phyloP scores from a whole-genome alignment of 2,329 filamentous ascomycete genomes.

The Stylonectria norvegica region DNA sequence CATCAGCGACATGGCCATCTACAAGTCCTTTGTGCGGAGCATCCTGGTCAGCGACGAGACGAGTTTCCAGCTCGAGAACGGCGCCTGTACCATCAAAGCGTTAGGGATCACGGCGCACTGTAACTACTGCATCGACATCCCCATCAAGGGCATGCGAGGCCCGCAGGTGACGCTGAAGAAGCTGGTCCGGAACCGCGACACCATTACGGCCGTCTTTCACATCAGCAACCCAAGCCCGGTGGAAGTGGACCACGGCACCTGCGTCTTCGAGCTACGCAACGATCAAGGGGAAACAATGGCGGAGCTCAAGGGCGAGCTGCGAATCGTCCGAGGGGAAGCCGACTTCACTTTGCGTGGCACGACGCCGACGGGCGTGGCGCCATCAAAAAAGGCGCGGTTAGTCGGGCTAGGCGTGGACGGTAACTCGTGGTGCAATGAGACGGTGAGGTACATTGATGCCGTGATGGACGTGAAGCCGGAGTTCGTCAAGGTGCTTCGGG shows the following conservation, averaged over 20 bases:
- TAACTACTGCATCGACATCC: slow-evolving; percentile 28
- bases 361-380: slow-evolving; percentile 8
- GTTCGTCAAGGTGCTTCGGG: slow-evolving; percentile 8
- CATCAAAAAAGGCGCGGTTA: slow-evolving; percentile 19
- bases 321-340: slow-evolving; percentile 25
- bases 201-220: slow-evolving; percentile 20
- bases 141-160: slow-evolving; percentile 27
- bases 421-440: slow-evolving; percentile 28
- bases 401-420: slow-evolving; percentile 24
- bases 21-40: slow-evolving; percentile 30
- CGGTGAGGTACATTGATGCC: slow-evolving; percentile 27
- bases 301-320: slow-evolving; percentile 28
- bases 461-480: slow-evolving; percentile 17
- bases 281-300: slow-evolving; percentile 24
- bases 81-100: slow-evolving; percentile 24
- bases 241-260: slow-evolving; percentile 31
- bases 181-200: slow-evolving; percentile 15
- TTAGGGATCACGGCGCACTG: slow-evolving; percentile 23
- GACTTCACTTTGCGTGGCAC: slow-evolving; percentile 29
- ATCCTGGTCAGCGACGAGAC: slow-evolving; percentile 28
- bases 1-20: slow-evolving; percentile 29
- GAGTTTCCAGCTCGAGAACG: slow-evolving; percentile 28
- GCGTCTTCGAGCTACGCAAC: slow-evolving; percentile 31
- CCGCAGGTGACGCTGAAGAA: slow-evolving; percentile 21
- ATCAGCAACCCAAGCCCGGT: slow-evolving; percentile 30